A percentile compares a stretch with the other conserved stretches of the same genome.
Evolutionary conservation across 2,329 filamentous ascomycete species (phyloP).

Genomic region (Didymellaceae sp.): DNA sequence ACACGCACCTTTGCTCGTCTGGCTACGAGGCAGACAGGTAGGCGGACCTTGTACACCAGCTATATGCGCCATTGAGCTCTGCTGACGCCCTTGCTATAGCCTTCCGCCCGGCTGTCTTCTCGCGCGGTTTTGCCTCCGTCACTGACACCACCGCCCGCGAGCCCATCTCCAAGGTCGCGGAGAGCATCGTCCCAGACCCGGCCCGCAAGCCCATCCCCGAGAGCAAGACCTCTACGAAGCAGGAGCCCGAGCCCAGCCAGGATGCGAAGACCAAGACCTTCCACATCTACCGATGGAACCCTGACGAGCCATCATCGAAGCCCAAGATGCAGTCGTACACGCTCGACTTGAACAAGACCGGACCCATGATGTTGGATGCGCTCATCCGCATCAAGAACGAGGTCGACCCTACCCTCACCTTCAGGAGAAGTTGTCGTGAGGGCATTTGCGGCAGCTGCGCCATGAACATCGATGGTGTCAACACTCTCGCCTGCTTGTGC

Average conservation of each 20-base stretch:
- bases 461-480: slow-evolving; percentile 99
- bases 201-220: slow-evolving; percentile 48
- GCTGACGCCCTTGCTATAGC: slow-evolving; percentile 38
- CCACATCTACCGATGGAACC: slow-evolving; percentile 99
- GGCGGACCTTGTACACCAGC: slow-evolving; percentile 11
- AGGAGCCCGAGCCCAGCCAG: slow-evolving; percentile 65
- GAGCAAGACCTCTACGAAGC: slow-evolving; percentile 65
- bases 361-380: slow-evolving; percentile 97
- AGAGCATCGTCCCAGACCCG: slow-evolving; percentile 37
- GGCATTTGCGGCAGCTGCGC: slow-evolving; percentile 98
- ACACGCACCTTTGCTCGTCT: slow-evolving; percentile 48
- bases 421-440: slow-evolving; percentile 94
- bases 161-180: slow-evolving; percentile 41
- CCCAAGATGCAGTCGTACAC: slow-evolving; percentile 95
- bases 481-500: slow-evolving; percentile 96
- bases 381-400: slow-evolving; percentile 99
- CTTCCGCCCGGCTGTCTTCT: slow-evolving; percentile 46
- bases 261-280: slow-evolving; percentile 83
- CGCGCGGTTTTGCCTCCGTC: slow-evolving; percentile 49
- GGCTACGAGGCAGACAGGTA: slow-evolving; percentile 47
- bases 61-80: slow-evolving; percentile 28
- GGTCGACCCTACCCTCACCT: slow-evolving; percentile 93
- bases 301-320: slow-evolving; percentile 89
- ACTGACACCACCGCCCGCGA: slow-evolving; percentile 41
- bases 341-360: slow-evolving; percentile 97